phyloP scores from a whole-genome alignment of 2,329 filamentous ascomycete genomes.

The Amylocarpus encephaloides region DNA sequence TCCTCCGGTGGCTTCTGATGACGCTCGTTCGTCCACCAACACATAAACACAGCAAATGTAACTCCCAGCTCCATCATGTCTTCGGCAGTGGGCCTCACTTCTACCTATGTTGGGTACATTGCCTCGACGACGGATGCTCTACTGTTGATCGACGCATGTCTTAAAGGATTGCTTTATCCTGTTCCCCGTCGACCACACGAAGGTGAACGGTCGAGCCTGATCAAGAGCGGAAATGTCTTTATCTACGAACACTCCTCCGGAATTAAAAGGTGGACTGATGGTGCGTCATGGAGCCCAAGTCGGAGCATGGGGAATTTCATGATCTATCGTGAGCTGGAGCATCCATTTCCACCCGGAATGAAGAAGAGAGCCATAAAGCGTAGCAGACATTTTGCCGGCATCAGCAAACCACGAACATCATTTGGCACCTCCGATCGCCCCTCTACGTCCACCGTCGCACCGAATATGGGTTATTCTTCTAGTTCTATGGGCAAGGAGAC shows the following conservation, averaged over 20 bases:
- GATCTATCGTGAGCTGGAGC: slow-evolving; percentile 97
- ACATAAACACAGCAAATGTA: slow-evolving; percentile 4
- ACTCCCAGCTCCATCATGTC: slow-evolving; percentile 13
- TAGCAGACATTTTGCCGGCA: slow-evolving; percentile 38
- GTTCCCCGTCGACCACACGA: slow-evolving; percentile 82
- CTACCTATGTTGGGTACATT: slow-evolving; percentile 26
- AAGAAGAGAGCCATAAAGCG: slow-evolving; percentile 80
- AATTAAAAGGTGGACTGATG: slow-evolving; percentile 93
- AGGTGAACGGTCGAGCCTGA: slow-evolving; percentile 68
- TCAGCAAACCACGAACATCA: slow-evolving; percentile 24
- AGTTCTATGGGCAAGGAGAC: slow-evolving; percentile 27
- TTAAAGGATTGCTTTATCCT: slow-evolving; percentile 64
- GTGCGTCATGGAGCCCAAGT: slow-evolving; percentile 86
- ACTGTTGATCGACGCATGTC: slow-evolving; percentile 71
- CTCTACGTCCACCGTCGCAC: slow-evolving; percentile 9
- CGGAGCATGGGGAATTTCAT: slow-evolving; percentile 94
- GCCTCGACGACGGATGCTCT: slow-evolving; percentile 51
- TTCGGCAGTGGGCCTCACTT: slow-evolving; percentile 18
- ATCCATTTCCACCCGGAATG: slow-evolving; percentile 77
- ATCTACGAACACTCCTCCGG: slow-evolving; percentile 88
- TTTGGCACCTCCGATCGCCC: slow-evolving; percentile 8
- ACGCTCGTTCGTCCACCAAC: slow-evolving; percentile 7
- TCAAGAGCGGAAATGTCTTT: slow-evolving; percentile 79
- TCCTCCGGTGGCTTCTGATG: slow-evolving; percentile 18
- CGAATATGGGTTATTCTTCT: slow-evolving; percentile 17